Evolutionary conservation across 352 stramenopile species (phyloP), one percentile per base, ranked within the genome.

Genomic region (Thalassiosira exigua): DNA sequence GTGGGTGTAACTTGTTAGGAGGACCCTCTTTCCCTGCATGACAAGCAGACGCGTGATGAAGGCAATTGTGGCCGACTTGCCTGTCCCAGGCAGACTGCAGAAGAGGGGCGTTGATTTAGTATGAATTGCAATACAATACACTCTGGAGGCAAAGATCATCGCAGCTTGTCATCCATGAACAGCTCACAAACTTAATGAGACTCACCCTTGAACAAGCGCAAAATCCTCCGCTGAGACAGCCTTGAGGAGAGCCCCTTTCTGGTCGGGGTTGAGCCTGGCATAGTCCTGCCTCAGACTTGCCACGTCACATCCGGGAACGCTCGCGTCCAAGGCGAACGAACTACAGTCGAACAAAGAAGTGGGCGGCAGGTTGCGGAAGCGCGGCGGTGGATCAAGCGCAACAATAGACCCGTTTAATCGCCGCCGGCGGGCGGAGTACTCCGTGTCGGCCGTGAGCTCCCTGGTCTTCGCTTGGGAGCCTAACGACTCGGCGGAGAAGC

Each of bases 1-100:
- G 83, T 99, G 96, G 1, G 97, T 99, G 80, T 99, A 99, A 42
- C 95, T 97, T 24, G 96, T 98, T 27, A 99, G 90, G 3, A 99
- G 87, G 29, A 99, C 96, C 9, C 95, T 95, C 60, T 97, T 95
- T 0, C 96, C 96, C 12, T 95, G 78, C 27, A 94, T 96, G 12
- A 97, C 79, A 44, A 99, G 74, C 21, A 98, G 81, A 3, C 95
- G 90, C 54, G 97, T 95, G 1, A 97, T 88, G 65, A 98, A 98
- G 33, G 93, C 90, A 44, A 99, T 97, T 9, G 96, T 98, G 33
- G 93, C 96, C 0, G 96, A 98, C 84, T 99, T 99, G 26, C 97
- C 97, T 3, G 96, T 98, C 50, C 96, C 94, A 11, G 58, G 58
- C 0, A 68, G n/a, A 21, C 46, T 44, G 36, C 36, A 14, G 14